These are phyloP conservation scores for Pseudocercospora eumusae DNA, from an alignment of 2,329 filamentous ascomycete genomes.

Conservation along the genomic window DNA sequence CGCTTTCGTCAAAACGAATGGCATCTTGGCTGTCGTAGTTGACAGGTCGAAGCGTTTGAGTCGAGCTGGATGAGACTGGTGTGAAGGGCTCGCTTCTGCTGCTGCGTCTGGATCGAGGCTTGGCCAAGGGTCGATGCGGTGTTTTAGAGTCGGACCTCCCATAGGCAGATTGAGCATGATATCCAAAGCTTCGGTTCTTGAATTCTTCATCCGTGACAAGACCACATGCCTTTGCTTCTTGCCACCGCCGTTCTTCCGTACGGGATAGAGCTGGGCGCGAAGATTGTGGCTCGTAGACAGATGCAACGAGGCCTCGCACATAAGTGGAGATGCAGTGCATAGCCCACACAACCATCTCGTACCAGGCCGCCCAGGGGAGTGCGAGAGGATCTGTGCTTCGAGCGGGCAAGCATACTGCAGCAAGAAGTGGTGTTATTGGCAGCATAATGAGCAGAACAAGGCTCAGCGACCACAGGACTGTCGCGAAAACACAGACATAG, in stretches of 20 bases:
- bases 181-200: background rate
- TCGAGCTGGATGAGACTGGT: background rate
- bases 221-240: background rate
- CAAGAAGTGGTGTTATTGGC: background rate
- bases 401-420: background rate
- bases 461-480: background rate
- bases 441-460: background rate
- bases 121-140: background rate
- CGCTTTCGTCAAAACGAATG: background rate
- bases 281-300: background rate
- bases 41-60: slow-evolving; percentile 3
- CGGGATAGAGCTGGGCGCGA: background rate
- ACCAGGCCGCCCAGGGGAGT: background rate
- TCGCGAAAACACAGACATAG: background rate
- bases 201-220: slow-evolving; percentile 1
- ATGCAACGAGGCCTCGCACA: background rate
- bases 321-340: background rate
- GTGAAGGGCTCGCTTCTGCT: slow-evolving; percentile 6
- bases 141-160: background rate
- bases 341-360: background rate
- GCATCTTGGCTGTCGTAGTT: background rate
- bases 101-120: background rate
- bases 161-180: background rate
- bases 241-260: background rate
- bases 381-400: background rate